Evolutionary conservation across 352 stramenopile genomes (phyloP).

Genomic region (Pythium volutum): DNA sequence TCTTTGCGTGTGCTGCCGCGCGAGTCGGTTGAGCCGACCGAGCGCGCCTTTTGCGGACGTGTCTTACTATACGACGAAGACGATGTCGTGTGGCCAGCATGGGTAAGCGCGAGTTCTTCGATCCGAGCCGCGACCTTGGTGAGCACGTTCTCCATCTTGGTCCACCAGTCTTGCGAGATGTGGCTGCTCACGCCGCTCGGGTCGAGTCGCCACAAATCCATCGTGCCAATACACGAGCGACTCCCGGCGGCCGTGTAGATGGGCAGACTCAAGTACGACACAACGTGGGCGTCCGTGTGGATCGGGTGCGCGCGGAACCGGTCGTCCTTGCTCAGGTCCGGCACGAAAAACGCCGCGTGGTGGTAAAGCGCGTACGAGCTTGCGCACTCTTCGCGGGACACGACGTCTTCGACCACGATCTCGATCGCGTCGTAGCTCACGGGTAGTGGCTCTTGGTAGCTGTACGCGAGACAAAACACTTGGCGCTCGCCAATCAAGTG

Average conservation of each 20-base stretch:
- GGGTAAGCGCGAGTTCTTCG: slow-evolving; percentile 36
- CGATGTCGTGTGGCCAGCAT: slow-evolving; percentile 32
- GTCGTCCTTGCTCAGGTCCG: slow-evolving; percentile 51
- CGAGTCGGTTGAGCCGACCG: slow-evolving; percentile 53
- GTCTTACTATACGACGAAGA: slow-evolving; percentile 38
- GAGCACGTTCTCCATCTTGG: slow-evolving; percentile 32
- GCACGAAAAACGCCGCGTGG: slow-evolving; percentile 62
- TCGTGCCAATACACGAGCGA: slow-evolving; percentile 51
- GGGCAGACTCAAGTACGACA: slow-evolving; percentile 69
- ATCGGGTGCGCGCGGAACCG: slow-evolving; percentile 71
- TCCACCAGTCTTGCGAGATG: slow-evolving; percentile 61
- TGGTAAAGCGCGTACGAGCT: slow-evolving; percentile 70
- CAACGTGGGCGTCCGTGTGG: slow-evolving; percentile 48
- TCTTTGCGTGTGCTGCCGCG: slow-evolving; percentile 51
- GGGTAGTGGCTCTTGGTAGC: slow-evolving; percentile 33
- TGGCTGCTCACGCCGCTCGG: slow-evolving; percentile 49
- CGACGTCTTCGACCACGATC: slow-evolving; percentile 49
- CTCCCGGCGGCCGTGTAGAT: slow-evolving; percentile 43
- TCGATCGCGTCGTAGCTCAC: slow-evolving; percentile 35
- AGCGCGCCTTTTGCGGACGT: slow-evolving; percentile 41
- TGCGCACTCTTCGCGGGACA: slow-evolving; percentile 61
- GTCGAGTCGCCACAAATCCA: slow-evolving; percentile 66
- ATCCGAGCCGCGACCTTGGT: slow-evolving; percentile 42
- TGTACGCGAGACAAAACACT: slow-evolving; percentile 61
- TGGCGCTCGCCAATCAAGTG: slow-evolving; percentile 56